Evolutionary conservation across 352 stramenopile species (phyloP).

Genomic region (Thraustotheca clavata): DNA sequence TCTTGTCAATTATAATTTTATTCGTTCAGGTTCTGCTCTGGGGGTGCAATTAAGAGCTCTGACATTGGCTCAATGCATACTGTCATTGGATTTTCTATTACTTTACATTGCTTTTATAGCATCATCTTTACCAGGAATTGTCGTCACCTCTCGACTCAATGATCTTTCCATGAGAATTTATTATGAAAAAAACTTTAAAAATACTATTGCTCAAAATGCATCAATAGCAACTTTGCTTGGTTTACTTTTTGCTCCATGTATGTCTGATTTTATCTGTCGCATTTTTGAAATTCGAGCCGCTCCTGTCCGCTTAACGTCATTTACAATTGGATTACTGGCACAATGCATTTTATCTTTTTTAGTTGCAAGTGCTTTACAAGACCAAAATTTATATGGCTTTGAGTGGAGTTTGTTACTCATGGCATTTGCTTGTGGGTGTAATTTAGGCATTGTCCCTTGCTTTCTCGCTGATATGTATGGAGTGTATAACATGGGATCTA

Average conservation of each 20-base stretch:
- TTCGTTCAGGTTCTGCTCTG: neutral
- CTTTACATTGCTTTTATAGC: conserved; percentile 16
- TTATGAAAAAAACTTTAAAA: too few species aligned
- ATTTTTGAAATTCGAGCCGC: neutral
- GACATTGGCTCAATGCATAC: conserved; percentile 17
- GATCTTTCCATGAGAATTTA: too few species aligned
- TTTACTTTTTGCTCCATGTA: neutral
- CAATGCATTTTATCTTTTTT: too few species aligned
- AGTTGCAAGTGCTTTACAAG: too few species aligned
- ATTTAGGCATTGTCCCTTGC: neutral
- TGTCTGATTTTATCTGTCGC: conserved; percentile 13
- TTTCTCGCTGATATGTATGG: conserved; percentile 2
- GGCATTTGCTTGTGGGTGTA: neutral
- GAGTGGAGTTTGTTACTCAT: neutral
- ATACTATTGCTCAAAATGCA: too few species aligned
- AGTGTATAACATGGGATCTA: neutral
- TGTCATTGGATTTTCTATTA: conserved; percentile 16
- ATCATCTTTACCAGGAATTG: neutral
- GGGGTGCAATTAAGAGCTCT: conserved; percentile 4
- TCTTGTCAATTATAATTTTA: conserved; percentile 10
- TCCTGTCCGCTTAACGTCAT: too few species aligned
- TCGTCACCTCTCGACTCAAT: conserved; percentile 1
- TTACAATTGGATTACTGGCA: too few species aligned
- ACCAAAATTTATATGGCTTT: neutral
- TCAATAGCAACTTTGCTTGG: conserved; percentile 1